Evolutionary conservation across 225 moss, liverwort and hornwort genomes (phyloP).

Genomic region (Lunularia cruciata): DNA sequence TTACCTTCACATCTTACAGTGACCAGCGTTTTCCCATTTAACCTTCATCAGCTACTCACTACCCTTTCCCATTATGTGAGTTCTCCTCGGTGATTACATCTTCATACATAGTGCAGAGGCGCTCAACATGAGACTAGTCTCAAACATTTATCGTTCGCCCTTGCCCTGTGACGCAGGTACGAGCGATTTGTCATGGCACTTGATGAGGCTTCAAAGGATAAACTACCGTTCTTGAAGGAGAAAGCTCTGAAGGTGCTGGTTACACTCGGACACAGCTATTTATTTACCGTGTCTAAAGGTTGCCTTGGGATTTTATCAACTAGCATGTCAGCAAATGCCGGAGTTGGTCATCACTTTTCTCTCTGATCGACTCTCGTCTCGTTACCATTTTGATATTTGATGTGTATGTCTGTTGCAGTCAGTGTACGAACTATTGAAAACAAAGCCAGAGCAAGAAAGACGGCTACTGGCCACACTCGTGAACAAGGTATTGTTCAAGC

Average conservation of each 20-base stretch:
- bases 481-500: constrained; percentile 63
- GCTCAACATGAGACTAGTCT: too few species aligned
- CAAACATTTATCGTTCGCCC: too few species aligned
- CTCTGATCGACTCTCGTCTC: neutral
- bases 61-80: too few species aligned
- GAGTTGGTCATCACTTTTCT: neutral
- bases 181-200: constrained; percentile 80
- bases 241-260: constrained; percentile 97
- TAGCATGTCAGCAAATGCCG: too few species aligned
- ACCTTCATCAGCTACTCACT: too few species aligned
- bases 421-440: constrained; percentile 74
- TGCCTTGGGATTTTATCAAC: neutral
- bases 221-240: constrained; percentile 75
- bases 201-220: constrained; percentile 91
- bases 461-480: constrained; percentile 81
- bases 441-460: constrained; percentile 94
- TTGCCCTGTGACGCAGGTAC: constrained; percentile 48
- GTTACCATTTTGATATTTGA: neutral
- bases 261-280: too few species aligned
- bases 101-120: too few species aligned
- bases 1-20: too few species aligned
- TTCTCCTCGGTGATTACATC: too few species aligned
- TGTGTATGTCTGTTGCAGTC: constrained; percentile 51
- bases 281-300: neutral
- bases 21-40: too few species aligned